phyloP scores from a whole-genome alignment of 306 rosid genomes.

The Begonia peltatifolia region DNA sequence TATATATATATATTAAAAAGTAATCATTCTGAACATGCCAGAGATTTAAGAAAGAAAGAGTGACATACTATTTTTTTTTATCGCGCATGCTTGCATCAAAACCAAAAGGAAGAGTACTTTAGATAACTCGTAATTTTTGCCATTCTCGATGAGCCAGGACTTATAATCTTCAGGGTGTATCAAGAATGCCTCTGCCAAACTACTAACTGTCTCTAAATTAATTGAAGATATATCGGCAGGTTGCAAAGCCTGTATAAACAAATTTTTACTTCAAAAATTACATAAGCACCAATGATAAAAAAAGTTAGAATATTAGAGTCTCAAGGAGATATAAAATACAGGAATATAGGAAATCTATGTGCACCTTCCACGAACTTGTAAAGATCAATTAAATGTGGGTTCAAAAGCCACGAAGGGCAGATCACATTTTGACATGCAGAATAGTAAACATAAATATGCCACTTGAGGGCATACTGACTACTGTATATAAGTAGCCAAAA shows the following conservation, averaged over 20 bases:
- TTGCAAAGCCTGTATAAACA: slow-evolving; percentile 24
- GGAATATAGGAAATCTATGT: no score
- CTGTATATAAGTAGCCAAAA: no score
- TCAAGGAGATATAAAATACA: no score
- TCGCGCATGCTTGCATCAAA: slow-evolving; percentile 41
- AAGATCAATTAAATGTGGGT: no score
- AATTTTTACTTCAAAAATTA: background rate
- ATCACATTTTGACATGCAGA: no score
- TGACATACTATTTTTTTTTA: slow-evolving; percentile 26
- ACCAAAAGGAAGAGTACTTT: slow-evolving; percentile 53
- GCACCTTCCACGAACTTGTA: no score
- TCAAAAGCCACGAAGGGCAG: no score
- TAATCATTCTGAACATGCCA: background rate
- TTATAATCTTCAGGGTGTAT: slow-evolving; percentile 33
- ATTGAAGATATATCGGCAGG: slow-evolving; percentile 36
- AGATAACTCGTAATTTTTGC: slow-evolving; percentile 41
- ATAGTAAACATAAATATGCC: no score
- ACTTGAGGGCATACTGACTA: no score
- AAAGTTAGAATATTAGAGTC: no score
- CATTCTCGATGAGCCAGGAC: slow-evolving; percentile 41
- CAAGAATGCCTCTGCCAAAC: slow-evolving; percentile 49
- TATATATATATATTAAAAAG: background rate
- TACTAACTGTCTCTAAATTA: slow-evolving; percentile 41
- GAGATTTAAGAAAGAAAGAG: slow-evolving; percentile 6
- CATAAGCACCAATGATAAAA: slow-evolving; percentile 3